A percentile compares a stretch with the other conserved stretches of the same genome.
Conservation (phyloP, 2,329 filamentous ascomycete species). For the Immersiporthe knoxdaviesiana region DNA sequence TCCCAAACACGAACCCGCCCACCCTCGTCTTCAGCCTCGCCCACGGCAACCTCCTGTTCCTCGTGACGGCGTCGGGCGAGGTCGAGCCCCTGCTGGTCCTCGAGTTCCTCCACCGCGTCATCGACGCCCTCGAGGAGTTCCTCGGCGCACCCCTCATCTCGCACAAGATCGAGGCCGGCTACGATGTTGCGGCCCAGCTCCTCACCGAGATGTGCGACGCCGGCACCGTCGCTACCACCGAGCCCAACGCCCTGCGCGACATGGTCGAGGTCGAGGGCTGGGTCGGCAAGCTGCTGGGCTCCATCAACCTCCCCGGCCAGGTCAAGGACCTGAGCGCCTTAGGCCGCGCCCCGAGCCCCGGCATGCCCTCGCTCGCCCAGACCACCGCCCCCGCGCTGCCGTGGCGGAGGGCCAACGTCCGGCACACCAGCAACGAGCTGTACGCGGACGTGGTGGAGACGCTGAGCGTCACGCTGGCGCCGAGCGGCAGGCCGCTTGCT, state of each 20-base stretch:
- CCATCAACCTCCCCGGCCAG: slow-evolving; percentile 76
- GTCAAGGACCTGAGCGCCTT: slow-evolving; percentile 28
- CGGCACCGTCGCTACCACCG: slow-evolving; percentile 85
- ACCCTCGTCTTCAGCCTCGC: slow-evolving; percentile 85
- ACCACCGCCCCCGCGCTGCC: slow-evolving; percentile 64
- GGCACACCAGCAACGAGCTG: slow-evolving; percentile 95
- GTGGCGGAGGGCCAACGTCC: slow-evolving; percentile 89
- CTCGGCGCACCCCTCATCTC: slow-evolving; percentile 84
- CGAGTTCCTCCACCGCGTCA: slow-evolving; percentile 90
- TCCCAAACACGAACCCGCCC: slow-evolving; percentile 79
- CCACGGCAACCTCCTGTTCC: slow-evolving; percentile 86
- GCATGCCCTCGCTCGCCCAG: slow-evolving; percentile 19
- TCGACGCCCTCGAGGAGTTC: slow-evolving; percentile 94
- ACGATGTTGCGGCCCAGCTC: slow-evolving; percentile 92
- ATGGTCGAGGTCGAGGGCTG: slow-evolving; percentile 89
- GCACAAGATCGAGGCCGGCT: slow-evolving; percentile 83
- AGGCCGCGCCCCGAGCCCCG: slow-evolving; percentile 23
- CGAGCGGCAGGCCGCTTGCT: slow-evolving; percentile 83
- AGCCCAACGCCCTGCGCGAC: slow-evolving; percentile 89
- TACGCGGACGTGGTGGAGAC: slow-evolving; percentile 96
- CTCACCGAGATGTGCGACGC: slow-evolving; percentile 96
- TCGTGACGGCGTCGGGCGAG: slow-evolving; percentile 83
- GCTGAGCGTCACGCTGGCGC: slow-evolving; percentile 83
- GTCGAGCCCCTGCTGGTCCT: slow-evolving; percentile 87
- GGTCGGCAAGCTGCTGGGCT: slow-evolving; percentile 85